Evolutionary conservation across 176 grass and related monocot genomes (phyloP), one percentile per base, ranked within the genome.

Genomic region (Thinopyrum elongatum): DNA sequence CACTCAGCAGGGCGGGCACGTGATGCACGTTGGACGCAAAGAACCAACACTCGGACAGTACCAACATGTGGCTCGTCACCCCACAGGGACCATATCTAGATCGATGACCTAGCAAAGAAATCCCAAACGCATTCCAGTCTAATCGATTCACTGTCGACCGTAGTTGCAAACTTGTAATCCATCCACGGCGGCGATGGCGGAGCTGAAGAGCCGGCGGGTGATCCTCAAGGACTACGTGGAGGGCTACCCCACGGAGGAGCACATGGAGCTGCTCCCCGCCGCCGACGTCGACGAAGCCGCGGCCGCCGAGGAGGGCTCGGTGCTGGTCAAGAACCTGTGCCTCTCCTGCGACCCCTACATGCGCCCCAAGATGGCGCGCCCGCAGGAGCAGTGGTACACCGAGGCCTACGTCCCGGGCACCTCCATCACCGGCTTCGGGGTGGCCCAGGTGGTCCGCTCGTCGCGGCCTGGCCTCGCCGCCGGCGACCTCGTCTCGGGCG

Each of bases 311-410:
- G 77, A 19, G 2, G 77, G 73, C 2, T 78, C 83, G 10, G 77
- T 90, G 62, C 66, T 92, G 12, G 63, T 94, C 12, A 87, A 70
- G 76, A 92, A 92, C 70, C 81, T 92, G 14, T 94, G 90, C 82
- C 87, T 92, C n/a, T 94, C 90, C 11, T 94, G 92, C 82, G 92
- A 94, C 87, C 92, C 92, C 0, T 89, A 87, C 90, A 94, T 94
- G 92, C 84, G 89, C 0, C 47, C 23, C 61, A 84, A 77, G 70
- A 94, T 94, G 89, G 77, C 86, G 9, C 87, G 90, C 10, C 82
- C 92, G 2, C 3, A 62, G 53, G 39, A 69, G 2, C n/a, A 57
- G 76, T 77, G 74, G 6, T 93, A 93, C 88, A 83, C 82, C 47
- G 42, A 71, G 1, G 58, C 88, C 61, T 93, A 82, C 84, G 82